Evolutionary conservation across 768 basidiomycete species (phyloP).

Genomic region (Rhizopogon vinicolor): DNA sequence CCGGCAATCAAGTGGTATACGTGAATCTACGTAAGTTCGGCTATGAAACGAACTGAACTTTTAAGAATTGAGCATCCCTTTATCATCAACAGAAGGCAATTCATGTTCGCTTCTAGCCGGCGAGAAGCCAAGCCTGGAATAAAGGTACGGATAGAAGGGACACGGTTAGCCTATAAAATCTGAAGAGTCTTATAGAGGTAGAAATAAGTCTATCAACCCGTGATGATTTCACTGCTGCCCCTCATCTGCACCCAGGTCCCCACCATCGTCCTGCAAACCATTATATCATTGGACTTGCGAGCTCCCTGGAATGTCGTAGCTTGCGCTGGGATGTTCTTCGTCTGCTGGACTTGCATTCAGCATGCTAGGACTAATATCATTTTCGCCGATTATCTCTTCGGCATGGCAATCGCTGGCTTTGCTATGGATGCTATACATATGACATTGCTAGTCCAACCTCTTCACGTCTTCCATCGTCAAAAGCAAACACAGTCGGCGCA

Average conservation of each 20-base stretch:
- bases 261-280: neutral
- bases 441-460: slow-evolving; percentile 24
- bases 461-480: slow-evolving; percentile 15
- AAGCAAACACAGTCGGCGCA: slow-evolving; percentile 10
- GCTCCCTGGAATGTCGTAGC: neutral
- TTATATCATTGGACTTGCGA: neutral
- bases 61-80: too few species aligned
- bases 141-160: neutral
- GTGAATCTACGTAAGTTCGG: too few species aligned
- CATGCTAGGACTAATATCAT: neutral
- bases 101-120: neutral
- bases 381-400: slow-evolving; percentile 2
- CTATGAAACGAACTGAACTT: too few species aligned
- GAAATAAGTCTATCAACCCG: too few species aligned
- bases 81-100: too few species aligned
- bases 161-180: neutral
- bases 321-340: neutral
- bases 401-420: slow-evolving; percentile 11
- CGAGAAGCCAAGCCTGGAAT: neutral
- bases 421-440: slow-evolving; percentile 24
- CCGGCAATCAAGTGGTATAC: too few species aligned
- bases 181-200: neutral
- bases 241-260: neutral
- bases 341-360: neutral
- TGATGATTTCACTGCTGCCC: neutral